Base-by-base conservation (phyloP, 306 rosid species). In the Sindora glabra region DNA sequence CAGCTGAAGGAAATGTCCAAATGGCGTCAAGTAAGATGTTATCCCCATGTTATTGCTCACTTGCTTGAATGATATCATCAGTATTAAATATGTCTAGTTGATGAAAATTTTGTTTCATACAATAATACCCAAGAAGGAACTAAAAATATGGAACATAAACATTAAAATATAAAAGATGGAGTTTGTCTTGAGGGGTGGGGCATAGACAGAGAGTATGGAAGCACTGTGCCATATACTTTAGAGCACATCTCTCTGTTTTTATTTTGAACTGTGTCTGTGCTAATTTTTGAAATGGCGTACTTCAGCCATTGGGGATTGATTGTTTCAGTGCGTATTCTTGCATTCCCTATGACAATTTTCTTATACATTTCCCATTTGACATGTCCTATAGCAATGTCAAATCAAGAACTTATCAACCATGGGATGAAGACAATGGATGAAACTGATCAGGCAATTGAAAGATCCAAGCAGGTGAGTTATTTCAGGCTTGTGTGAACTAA, bases 391-490 rank as follows among this genome's bases (percentile, higher is more conserved):
- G 99, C 86, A 46, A 86, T 94, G 99, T 68, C 99, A 69, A 89
- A 94, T 80, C 99, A 94, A 84, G 95, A 94, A 76, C 95, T 94
- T 52, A 15, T 94, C 24, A 53, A 76, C 73, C 80, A 87, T 75
- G 99, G 99, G 54, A 80, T 15, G 59, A 86, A 82, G 77, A 82
- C 85, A 67, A 89, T 94, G 94, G 86, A 94, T 41, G 99, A 94
- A 82, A 94, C 99, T 56, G 99, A 94, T 69, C 97, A 89, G 80
- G 90, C 88, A 44, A 89, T 94, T 71, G 94, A 84, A 71, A 85
- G 97, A 59, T 72, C 89, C 26, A 71, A 89, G 74, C 90, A 94
- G 90, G 99, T 86, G 71, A 48, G 64, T 56, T 34, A 54, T 76
- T 54, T 56, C 21, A 29, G 46, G 56, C 22, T 33, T 18, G 55